Conservation (phyloP, 1,284 basidiomycete species). For the Inonotus obliquus region DNA sequence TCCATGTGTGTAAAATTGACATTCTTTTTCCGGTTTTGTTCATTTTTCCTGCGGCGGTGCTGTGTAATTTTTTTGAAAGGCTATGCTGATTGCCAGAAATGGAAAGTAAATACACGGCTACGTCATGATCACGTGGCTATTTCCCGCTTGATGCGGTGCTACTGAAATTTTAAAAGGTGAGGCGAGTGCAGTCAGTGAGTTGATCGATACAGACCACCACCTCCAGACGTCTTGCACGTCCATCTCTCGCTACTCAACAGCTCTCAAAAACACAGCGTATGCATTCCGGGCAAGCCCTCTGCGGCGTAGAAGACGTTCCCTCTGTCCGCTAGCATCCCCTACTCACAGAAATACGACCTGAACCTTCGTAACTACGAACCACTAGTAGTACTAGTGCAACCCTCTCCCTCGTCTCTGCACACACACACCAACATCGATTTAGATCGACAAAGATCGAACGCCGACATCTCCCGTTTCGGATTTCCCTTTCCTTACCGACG, state of each 20-base stretch:
- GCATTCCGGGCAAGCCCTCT: conserved; percentile 46
- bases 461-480: not conserved
- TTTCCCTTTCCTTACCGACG: not conserved
- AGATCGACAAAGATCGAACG: not conserved
- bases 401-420: conserved; percentile 10
- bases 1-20: not conserved
- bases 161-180: conserved; percentile 1
- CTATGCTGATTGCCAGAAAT: too few relatives aligned
- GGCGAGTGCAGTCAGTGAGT: not conserved
- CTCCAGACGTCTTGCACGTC: conserved; percentile 6
- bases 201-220: not conserved
- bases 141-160: not conserved
- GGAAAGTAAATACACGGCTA: not conserved
- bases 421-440: not conserved
- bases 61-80: too few relatives aligned
- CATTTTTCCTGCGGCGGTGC: not conserved
- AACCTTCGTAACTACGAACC: not conserved
- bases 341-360: conserved; percentile 8
- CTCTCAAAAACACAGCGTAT: conserved; percentile 39
- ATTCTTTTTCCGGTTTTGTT: not conserved
- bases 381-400: not conserved
- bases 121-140: not conserved
- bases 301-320: conserved; percentile 37
- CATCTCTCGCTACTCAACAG: not conserved
- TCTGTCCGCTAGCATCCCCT: conserved; percentile 49